Percentiles rank a stretch among this genome's conserved stretches.
phyloP scores from a whole-genome alignment of 768 basidiomycete genomes.

The Termitomyces heimii region DNA sequence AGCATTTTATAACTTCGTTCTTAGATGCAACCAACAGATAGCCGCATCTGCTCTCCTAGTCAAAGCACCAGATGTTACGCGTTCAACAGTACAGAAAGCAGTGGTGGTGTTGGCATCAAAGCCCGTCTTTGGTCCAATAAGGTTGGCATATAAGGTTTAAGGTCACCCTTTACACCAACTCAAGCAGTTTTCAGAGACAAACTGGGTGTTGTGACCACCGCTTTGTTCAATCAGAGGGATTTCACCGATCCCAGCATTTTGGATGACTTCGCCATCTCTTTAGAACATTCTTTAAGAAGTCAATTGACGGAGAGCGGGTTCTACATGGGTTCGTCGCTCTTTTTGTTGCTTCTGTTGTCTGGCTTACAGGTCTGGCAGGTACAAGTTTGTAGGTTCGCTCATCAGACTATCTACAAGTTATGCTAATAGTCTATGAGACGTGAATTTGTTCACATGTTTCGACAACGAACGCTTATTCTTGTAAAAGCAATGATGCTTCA shows the following conservation, averaged over 20 bases:
- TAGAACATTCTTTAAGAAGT: slow-evolving; percentile 69
- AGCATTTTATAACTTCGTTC: neutral
- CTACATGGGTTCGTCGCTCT: slow-evolving; percentile 75
- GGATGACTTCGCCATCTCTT: slow-evolving; percentile 76
- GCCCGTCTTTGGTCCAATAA: slow-evolving; percentile 90
- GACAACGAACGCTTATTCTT: slow-evolving; percentile 88
- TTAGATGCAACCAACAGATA: slow-evolving; percentile 93
- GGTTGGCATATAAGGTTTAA: slow-evolving; percentile 34
- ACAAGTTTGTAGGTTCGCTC: slow-evolving; percentile 55
- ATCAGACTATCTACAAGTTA: neutral
- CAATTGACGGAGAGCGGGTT: slow-evolving; percentile 90
- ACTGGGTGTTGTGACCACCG: slow-evolving; percentile 88
- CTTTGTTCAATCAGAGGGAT: slow-evolving; percentile 86
- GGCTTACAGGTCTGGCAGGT: slow-evolving; percentile 32
- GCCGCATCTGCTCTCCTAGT: slow-evolving; percentile 71
- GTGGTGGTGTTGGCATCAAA: slow-evolving; percentile 90
- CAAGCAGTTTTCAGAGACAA: slow-evolving; percentile 55
- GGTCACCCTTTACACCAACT: neutral
- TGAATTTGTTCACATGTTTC: slow-evolving; percentile 89
- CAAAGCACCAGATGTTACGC: slow-evolving; percentile 81
- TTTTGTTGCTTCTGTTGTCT: neutral
- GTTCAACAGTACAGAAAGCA: slow-evolving; percentile 96
- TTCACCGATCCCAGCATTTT: slow-evolving; percentile 85
- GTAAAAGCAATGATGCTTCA: slow-evolving; percentile 93
- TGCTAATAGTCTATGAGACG: slow-evolving; percentile 43